Evolutionary conservation across 192 early-diverging fungal genomes (phyloP), one percentile per base, ranked within the genome.

Genomic region (Oehlia diaphana): DNA sequence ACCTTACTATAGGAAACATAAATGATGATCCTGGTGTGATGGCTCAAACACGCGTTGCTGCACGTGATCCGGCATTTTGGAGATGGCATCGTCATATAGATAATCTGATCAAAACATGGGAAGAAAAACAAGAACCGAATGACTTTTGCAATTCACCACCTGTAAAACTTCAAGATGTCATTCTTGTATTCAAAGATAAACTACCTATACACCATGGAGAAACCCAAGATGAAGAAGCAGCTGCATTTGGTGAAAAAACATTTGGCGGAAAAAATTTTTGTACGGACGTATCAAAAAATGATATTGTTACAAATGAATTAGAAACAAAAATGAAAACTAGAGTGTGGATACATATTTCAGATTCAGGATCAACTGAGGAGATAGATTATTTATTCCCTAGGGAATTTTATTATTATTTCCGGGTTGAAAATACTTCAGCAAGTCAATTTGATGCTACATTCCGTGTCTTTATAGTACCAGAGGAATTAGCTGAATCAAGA

Each of bases 1-100:
- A 58, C 19, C 19, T 58, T 6, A 2, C 1, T 16, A 13, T 58
- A 19, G 53, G 19, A 21, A 4, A 53, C 50, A 4, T 53, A 5
- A 53, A 4, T 53, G 14, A 58, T 31, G 44, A 50, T 16, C 42
- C 16, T 2, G 71, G 71, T 8, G 71, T 72, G 26, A 47, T 72
- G 21, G 21, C 2, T 23, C 31, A 31, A 31, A 9, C n/a, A 16
- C 42, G 28, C 13, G 16, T 9, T 13, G 71, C 71, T 8, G 31
- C 33, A 14, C 42, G 71, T 50, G 71, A 72, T 53, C 71, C 47
- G 1, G 26, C 7, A 39, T 72, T 72, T 37, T 72, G 47, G 42
- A 72, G 71, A 53, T 72, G 71, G 71, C 71, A 72, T 53, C 31
- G 23, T 31, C 47, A 72, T 72, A 21, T 72, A 53, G 71, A 72